Evolutionary conservation across 352 stramenopile species (phyloP).

Genomic region (Globisporangium yorkense): DNA sequence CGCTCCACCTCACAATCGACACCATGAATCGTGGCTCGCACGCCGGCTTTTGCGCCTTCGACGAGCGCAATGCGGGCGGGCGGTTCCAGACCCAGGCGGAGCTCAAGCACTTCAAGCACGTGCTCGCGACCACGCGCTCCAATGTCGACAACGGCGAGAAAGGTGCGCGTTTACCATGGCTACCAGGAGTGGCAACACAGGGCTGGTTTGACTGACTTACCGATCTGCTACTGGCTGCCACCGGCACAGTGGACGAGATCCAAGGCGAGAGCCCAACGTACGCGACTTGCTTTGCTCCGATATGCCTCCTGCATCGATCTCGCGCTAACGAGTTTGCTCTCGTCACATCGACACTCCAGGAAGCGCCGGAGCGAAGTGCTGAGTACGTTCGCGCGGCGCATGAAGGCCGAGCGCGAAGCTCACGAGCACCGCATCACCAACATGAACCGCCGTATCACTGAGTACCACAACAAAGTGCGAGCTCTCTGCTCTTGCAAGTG

Average conservation of each 20-base stretch:
- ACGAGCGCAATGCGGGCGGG: constrained; percentile 70
- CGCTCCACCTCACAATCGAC: not conserved
- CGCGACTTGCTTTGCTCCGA: constrained; percentile 1
- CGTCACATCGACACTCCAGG: constrained; percentile 7
- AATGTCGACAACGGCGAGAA: constrained; percentile 56
- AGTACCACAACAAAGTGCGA: constrained; percentile 66
- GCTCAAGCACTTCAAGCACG: constrained; percentile 72
- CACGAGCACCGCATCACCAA: constrained; percentile 66
- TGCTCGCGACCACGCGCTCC: constrained; percentile 40
- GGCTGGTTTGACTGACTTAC: not conserved
- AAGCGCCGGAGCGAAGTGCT: constrained; percentile 43
- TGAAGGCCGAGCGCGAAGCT: constrained; percentile 44
- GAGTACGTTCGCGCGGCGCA: constrained; percentile 51
- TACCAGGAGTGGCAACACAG: too few species aligned
- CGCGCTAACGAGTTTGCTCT: not conserved
- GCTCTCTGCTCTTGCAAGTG: not conserved
- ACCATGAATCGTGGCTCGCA: constrained; percentile 56
- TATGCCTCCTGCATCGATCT: not conserved
- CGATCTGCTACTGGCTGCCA: not conserved
- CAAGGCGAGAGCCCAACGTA: constrained; percentile 41
- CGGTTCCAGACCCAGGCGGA: constrained; percentile 72
- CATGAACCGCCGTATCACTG: constrained; percentile 78
- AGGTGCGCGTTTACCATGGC: constrained; percentile 12
- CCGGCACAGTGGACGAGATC: constrained; percentile 27
- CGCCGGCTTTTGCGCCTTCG: constrained; percentile 65